These are phyloP conservation scores for Boeremia exigua DNA, from an alignment of 2,329 filamentous ascomycete species.

Conservation along the genomic window DNA sequence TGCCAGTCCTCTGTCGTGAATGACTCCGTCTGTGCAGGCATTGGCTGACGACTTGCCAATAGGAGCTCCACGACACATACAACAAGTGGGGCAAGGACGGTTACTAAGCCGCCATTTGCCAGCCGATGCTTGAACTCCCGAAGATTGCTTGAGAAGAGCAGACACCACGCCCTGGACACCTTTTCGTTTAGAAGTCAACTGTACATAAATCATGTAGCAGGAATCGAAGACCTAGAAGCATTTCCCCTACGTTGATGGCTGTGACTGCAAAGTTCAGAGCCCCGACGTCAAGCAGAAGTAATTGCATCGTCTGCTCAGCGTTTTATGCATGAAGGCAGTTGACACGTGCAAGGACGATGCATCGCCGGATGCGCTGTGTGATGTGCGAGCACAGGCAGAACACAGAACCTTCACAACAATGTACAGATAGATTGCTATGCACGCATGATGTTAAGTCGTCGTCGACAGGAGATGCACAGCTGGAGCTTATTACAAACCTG, in stretches of 20 bases:
- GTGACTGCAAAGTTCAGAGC: not conserved
- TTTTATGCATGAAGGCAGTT: not conserved
- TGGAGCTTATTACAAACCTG: not conserved
- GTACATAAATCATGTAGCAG: constrained; percentile 27
- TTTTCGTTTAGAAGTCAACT: constrained; percentile 21
- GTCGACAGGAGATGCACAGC: not conserved
- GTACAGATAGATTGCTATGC: not conserved
- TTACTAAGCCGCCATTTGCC: constrained; percentile 56
- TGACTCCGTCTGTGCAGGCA: constrained; percentile 1
- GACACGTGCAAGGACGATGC: too few species aligned
- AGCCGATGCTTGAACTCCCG: constrained; percentile 5
- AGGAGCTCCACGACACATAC: constrained; percentile 94
- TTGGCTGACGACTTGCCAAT: constrained; percentile 15
- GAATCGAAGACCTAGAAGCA: constrained; percentile 13
- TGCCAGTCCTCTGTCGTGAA: not conserved
- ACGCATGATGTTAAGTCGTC: not conserved
- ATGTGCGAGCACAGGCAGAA: not conserved
- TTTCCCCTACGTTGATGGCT: not conserved
- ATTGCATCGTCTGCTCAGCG: not conserved
- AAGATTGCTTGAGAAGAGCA: constrained; percentile 20
- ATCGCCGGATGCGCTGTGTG: not conserved
- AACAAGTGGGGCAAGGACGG: constrained; percentile 99
- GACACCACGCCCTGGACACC: constrained; percentile 11
- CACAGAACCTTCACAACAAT: not conserved
- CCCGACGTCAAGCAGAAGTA: not conserved